These are phyloP conservation scores for Carex pumila DNA, from an alignment of 176 grass and related monocot genomes.

Conservation along the genomic window DNA sequence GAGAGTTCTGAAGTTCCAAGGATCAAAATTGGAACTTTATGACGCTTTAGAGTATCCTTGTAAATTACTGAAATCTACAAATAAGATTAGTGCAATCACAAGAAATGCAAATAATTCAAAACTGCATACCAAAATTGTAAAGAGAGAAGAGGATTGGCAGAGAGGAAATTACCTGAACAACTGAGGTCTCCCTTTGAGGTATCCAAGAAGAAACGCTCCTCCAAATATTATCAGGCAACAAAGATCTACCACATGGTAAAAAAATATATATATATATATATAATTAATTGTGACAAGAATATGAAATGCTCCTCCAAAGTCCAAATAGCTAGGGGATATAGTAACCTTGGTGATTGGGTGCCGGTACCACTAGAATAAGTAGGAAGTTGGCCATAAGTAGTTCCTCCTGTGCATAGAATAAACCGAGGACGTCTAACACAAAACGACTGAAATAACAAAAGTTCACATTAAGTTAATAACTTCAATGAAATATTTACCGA, in stretches of 20 bases:
- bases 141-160: neutral
- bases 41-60: neutral
- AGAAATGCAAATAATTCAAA: neutral
- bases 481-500: neutral
- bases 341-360: slow-evolving; percentile 50
- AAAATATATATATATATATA: neutral
- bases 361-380: slow-evolving; percentile 51
- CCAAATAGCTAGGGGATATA: slow-evolving; percentile 18
- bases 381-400: slow-evolving; percentile 86
- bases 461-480: neutral
- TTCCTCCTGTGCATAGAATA: slow-evolving; percentile 90
- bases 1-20: neutral
- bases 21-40: neutral
- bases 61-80: neutral
- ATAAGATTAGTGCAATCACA: neutral
- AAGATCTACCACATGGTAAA: slow-evolving; percentile 33
- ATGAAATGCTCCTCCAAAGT: slow-evolving; percentile 20
- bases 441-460: slow-evolving; percentile 50
- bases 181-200: slow-evolving; percentile 41
- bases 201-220: slow-evolving; percentile 95
- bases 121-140: neutral
- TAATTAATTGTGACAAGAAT: neutral
- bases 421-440: slow-evolving; percentile 83
- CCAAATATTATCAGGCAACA: slow-evolving; percentile 67
- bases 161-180: slow-evolving; percentile 46